Evolutionary conservation across 192 early-diverging fungal genomes (phyloP).

Genomic region (Fimicolochytrium jonesii): DNA sequence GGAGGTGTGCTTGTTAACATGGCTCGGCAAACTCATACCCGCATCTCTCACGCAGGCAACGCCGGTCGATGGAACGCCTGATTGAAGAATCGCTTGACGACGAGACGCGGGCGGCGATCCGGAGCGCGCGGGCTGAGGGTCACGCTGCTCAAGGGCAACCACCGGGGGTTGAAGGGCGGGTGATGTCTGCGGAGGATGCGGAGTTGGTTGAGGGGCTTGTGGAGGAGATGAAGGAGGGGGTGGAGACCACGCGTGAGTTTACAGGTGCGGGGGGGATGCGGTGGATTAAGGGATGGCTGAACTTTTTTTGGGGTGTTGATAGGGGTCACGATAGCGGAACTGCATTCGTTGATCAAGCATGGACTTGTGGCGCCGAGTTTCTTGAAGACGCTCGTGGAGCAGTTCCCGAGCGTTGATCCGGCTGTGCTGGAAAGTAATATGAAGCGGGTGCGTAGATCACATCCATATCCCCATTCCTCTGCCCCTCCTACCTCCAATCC

Average conservation of each 20-base stretch:
- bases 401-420: constrained; percentile 37
- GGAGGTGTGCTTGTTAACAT: too few species aligned
- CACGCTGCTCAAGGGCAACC: too few species aligned
- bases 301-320: background rate
- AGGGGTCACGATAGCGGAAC: constrained; percentile 35
- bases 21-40: too few species aligned
- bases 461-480: constrained; percentile 31
- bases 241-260: constrained; percentile 5
- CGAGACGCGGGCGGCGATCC: background rate
- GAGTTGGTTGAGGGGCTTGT: constrained; percentile 1
- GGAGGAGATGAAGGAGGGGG: constrained; percentile 13
- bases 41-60: constrained; percentile 8
- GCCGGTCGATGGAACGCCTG: constrained; percentile 1
- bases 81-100: background rate
- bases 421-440: constrained; percentile 40
- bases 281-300: background rate
- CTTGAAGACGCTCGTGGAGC: constrained; percentile 39
- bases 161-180: too few species aligned
- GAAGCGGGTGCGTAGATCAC: constrained; percentile 44
- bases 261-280: too few species aligned
- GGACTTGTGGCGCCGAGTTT: constrained; percentile 44
- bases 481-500: constrained; percentile 35
- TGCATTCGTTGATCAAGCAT: constrained; percentile 50
- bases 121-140: too few species aligned
- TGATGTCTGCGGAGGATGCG: constrained; percentile 1